phyloP scores from a whole-genome alignment of 257 asterid species.

The Capsicum rhomboideum region DNA sequence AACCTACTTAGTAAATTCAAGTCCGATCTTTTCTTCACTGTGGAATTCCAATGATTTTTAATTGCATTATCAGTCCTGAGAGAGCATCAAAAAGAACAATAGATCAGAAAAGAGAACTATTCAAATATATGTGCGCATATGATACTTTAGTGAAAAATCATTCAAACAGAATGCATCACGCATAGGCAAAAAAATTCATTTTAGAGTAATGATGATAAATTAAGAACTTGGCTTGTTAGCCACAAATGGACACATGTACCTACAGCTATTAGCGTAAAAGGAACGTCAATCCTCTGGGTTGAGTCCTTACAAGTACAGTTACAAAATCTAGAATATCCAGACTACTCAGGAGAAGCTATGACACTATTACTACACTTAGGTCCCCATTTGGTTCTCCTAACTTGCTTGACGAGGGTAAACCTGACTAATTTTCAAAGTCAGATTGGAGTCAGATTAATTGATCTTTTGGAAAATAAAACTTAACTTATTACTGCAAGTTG shows the following conservation, averaged over 20 bases:
- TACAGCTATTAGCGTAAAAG: not conserved
- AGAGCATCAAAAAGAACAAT: not conserved
- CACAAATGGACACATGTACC: not conserved
- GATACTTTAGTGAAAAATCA: not conserved
- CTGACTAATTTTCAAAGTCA: not conserved
- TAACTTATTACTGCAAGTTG: not conserved
- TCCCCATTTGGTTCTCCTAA: not conserved
- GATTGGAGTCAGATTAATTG: not conserved
- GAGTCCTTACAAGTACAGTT: not conserved
- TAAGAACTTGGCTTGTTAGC: not conserved
- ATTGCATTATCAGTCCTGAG: slow-evolving; percentile 75
- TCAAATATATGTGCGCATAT: not conserved
- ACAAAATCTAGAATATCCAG: not conserved
- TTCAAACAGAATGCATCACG: not conserved
- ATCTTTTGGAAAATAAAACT: not conserved
- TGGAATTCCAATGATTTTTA: slow-evolving; percentile 81
- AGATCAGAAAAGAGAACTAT: not conserved
- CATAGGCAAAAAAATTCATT: not conserved
- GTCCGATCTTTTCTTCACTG: slow-evolving; percentile 45
- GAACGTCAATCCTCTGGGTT: not conserved
- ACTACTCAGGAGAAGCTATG: not conserved
- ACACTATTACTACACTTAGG: not conserved
- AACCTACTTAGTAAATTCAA: slow-evolving; percentile 30
- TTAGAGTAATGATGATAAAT: not conserved
- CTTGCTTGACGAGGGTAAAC: not conserved